Base-by-base conservation (phyloP, 2,329 filamentous ascomycete species). In the Fusarium miscanthi region DNA sequence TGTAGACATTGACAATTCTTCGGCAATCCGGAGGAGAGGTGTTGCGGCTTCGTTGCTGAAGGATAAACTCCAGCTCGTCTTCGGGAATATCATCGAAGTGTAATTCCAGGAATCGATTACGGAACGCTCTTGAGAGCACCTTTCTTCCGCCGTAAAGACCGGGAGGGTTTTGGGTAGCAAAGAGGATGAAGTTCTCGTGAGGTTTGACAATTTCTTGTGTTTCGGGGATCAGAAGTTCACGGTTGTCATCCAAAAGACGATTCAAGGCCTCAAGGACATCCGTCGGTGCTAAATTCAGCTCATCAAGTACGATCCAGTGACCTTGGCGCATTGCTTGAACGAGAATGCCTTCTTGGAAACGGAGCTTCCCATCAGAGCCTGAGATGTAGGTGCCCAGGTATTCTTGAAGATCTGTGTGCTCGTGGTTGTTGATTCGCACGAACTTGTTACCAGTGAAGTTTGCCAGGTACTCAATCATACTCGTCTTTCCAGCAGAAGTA, bases 391-490 rank as follows among this genome's bases (percentile, higher is more conserved):
- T 97, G 23, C 96, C 96, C 10, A 99, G 85, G 78, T 99, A 99
- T 80, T 99, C 97, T 81, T 99, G 96, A 41, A 99, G 85, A 81
- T 99, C 96, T 0, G 96, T 99, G 78, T 99, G 96, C 79, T 99
- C 97, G 82, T 99, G 96, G 76, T 99, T 99, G 84, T 99, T 99
- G 85, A 99, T 99, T 67, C 96, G 91, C 46, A 99, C 94, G 79
- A 98, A 99, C 78, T 93, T 96, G 80, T 99, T 97, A 7, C 97
- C 96, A 35, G 94, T 98, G 61, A 93, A 92, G 78, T 97, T 96
- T n/a, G 97, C 95, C 41, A 99, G 87, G 80, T 97, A 98, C 82
- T 98, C 95, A 45, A 99, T 97, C 96, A 99, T 99, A 82, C 95
- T 98, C 1, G 96, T 99, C 83, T 99, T 99, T 72, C 96, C 96